phyloP scores from a whole-genome alignment of 768 basidiomycete genomes.

The Suillus brevipes region DNA sequence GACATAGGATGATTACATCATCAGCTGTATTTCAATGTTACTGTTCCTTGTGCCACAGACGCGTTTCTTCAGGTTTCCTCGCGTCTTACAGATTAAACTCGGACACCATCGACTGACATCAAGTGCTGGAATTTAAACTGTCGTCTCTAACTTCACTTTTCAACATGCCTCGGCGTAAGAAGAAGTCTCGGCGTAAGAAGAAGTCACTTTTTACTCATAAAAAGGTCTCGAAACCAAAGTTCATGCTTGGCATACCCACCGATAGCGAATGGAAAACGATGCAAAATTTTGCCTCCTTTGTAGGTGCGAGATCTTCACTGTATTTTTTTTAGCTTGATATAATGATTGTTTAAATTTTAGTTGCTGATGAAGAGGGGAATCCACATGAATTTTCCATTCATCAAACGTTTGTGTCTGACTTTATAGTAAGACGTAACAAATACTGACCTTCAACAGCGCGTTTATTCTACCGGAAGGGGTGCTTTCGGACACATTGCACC shows the following conservation, averaged over 20 bases:
- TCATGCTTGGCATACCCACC: conserved; percentile 9
- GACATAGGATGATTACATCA: conserved; percentile 25
- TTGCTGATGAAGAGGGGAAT: conserved; percentile 15
- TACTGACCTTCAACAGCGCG: conserved; percentile 31
- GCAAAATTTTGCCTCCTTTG: conserved; percentile 14
- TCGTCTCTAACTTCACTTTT: conserved; percentile 1
- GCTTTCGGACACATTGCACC: conserved; percentile 26
- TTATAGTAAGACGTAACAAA: neutral
- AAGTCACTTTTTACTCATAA: conserved; percentile 16
- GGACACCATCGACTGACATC: neutral
- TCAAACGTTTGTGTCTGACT: conserved; percentile 37
- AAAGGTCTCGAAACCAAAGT: conserved; percentile 14
- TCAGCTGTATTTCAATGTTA: neutral
- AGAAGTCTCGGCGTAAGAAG: conserved; percentile 18
- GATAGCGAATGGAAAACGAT: conserved; percentile 17
- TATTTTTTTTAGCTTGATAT: neutral
- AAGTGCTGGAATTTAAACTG: neutral
- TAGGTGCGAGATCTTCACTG: conserved; percentile 16
- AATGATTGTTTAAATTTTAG: conserved; percentile 8
- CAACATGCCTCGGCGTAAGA: conserved; percentile 28
- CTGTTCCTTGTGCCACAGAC: conserved; percentile 21
- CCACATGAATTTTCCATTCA: conserved; percentile 27
- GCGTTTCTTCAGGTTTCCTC: conserved; percentile 21
- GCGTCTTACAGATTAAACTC: neutral
- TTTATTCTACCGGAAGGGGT: conserved; percentile 41